These are phyloP conservation scores for Akanthomyces muscarius DNA, from an alignment of 2,329 filamentous ascomycete genomes.

Conservation along the genomic window DNA sequence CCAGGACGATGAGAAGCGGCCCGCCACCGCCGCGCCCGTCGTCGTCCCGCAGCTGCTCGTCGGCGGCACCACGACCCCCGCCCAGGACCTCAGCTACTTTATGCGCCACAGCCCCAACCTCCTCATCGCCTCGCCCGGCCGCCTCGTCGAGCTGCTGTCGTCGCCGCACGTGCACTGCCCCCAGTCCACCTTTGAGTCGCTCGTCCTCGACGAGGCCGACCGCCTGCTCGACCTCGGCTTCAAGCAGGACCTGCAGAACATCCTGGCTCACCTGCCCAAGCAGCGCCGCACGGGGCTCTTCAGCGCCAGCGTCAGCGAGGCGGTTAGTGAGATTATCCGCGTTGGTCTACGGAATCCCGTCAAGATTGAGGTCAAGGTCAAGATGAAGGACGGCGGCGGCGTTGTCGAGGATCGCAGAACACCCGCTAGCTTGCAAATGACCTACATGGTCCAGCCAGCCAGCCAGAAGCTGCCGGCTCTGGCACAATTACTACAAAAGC, in stretches of 20 bases:
- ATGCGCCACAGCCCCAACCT: constrained; percentile 82
- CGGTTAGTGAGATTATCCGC: constrained; percentile 86
- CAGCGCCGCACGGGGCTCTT: constrained; percentile 91
- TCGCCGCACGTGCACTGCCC: constrained; percentile 85
- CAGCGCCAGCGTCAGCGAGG: constrained; percentile 93
- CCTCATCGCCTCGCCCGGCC: constrained; percentile 84
- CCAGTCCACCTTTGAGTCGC: constrained; percentile 82
- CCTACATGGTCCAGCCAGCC: constrained; percentile 71
- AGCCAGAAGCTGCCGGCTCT: constrained; percentile 77
- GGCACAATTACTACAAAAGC: constrained; percentile 61
- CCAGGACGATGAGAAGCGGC: constrained; percentile 51
- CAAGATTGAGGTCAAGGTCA: constrained; percentile 91
- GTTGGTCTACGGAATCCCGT: constrained; percentile 92
- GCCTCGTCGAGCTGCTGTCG: constrained; percentile 79
- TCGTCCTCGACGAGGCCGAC: constrained; percentile 94
- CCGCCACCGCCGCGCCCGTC: constrained; percentile 42
- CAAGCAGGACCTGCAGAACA: constrained; percentile 82
- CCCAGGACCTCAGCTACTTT: constrained; percentile 83
- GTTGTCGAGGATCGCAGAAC: constrained; percentile 76
- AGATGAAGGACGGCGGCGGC: constrained; percentile 64
- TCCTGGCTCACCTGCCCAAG: constrained; percentile 80
- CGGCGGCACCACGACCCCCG: constrained; percentile 72
- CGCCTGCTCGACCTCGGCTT: constrained; percentile 90
- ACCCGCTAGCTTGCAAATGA: constrained; percentile 88
- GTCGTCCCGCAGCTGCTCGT: constrained; percentile 84